Percentiles rank a stretch among this genome's conserved stretches.
Conservation (phyloP, 1,284 basidiomycete species). For the Ganoderma lucidum region DNA sequence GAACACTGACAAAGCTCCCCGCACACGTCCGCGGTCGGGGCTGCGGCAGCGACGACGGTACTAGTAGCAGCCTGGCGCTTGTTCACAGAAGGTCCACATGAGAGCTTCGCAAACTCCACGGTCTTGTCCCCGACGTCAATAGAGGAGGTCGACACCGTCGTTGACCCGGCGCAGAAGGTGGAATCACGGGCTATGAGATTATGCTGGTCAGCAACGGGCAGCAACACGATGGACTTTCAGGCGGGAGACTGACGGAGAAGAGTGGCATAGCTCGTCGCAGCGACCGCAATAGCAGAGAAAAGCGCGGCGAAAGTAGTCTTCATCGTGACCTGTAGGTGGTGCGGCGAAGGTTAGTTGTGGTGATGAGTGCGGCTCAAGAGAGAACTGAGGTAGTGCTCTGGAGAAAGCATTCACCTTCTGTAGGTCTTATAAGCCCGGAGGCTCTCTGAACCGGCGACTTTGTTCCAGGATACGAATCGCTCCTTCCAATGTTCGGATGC, state of each 20-base stretch:
- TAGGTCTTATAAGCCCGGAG: background rate
- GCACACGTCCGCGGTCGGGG: conserved; percentile 27
- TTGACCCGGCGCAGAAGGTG: conserved; percentile 21
- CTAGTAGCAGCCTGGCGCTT: conserved; percentile 9
- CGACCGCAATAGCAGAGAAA: conserved; percentile 30
- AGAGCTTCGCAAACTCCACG: conserved; percentile 31
- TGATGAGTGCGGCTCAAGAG: background rate
- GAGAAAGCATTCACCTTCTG: background rate
- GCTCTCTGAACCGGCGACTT: background rate
- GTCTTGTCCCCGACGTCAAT: conserved; percentile 22
- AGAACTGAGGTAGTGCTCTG: conserved; percentile 2
- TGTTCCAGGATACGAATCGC: background rate
- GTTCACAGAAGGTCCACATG: conserved; percentile 19
- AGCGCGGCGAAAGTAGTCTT: conserved; percentile 23
- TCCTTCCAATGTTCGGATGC: background rate
- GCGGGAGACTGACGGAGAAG: conserved; percentile 19
- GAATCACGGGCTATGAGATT: conserved; percentile 23
- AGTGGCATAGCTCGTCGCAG: conserved; percentile 24
- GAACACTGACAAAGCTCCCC: conserved; percentile 28
- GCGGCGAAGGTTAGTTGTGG: background rate
- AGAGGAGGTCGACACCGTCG: conserved; percentile 17
- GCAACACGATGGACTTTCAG: background rate
- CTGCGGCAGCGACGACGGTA: background rate
- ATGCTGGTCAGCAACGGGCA: background rate
- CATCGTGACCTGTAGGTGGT: conserved; percentile 17